phyloP scores from a whole-genome alignment of 2,329 filamentous ascomycete genomes.

The Plenodomus lindquistii region DNA sequence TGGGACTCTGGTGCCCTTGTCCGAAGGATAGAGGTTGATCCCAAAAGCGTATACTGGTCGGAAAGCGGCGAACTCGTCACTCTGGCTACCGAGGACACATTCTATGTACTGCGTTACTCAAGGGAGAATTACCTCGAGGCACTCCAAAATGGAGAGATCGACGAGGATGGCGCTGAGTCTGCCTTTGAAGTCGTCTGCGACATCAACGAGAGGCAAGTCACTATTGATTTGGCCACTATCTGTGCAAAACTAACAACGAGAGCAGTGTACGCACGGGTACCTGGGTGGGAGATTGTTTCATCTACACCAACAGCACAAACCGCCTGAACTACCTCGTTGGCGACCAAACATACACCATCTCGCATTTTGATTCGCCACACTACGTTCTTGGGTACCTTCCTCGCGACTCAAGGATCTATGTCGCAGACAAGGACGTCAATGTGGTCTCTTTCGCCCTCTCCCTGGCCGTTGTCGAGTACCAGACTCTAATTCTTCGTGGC shows the following conservation, averaged over 20 bases:
- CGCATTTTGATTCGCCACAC: conserved; percentile 93
- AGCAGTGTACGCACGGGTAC: conserved; percentile 84
- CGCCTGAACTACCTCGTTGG: conserved; percentile 96
- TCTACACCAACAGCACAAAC: conserved; percentile 97
- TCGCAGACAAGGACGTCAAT: conserved; percentile 92
- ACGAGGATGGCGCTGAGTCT: conserved; percentile 90
- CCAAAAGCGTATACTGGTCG: conserved; percentile 85
- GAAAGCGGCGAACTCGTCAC: conserved; percentile 92
- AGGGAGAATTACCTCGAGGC: conserved; percentile 86
- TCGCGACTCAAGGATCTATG: conserved; percentile 90
- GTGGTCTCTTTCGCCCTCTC: conserved; percentile 90
- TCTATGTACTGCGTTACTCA: conserved; percentile 91
- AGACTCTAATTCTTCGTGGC: conserved; percentile 89
- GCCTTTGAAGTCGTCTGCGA: conserved; percentile 97
- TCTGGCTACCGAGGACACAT: conserved; percentile 91
- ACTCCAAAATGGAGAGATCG: conserved; percentile 77
- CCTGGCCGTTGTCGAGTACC: conserved; percentile 91
- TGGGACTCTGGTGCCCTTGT: conserved; percentile 90
- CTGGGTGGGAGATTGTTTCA: conserved; percentile 98
- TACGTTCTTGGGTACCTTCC: conserved; percentile 95
- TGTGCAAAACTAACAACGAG: conserved; percentile 12
- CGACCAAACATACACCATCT: conserved; percentile 96
- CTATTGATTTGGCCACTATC: conserved; percentile 14
- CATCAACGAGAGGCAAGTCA: conserved; percentile 79
- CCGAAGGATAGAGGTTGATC: conserved; percentile 83